A percentile compares a stretch with the other conserved stretches of the same genome.
These are phyloP conservation scores for Aspergillaceae sp. DNA, from an alignment of 2,329 filamentous ascomycete genomes.

Conservation along the genomic window DNA sequence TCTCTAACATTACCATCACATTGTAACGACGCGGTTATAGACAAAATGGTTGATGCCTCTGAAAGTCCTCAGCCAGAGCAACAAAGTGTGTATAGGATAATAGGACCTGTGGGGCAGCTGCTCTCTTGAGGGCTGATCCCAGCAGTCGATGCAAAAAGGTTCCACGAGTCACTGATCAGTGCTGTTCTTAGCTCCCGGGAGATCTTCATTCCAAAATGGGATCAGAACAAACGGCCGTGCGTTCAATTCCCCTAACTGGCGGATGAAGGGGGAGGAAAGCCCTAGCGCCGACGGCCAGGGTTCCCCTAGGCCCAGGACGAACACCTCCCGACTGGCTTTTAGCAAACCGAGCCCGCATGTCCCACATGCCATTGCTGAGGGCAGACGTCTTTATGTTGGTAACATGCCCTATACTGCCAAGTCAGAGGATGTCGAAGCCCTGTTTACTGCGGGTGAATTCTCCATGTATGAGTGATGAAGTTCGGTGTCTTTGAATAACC, in stretches of 20 bases:
- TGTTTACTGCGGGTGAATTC: constrained; percentile 38
- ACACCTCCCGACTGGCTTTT: constrained; percentile 24
- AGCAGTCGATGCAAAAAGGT: constrained; percentile 2
- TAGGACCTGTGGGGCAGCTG: constrained; percentile 7
- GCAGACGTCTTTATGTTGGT: constrained; percentile 45
- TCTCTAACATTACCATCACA: neutral
- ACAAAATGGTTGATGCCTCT: constrained; percentile 23
- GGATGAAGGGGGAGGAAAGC: constrained; percentile 30
- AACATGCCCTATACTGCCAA: constrained; percentile 50
- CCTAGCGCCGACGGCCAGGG: constrained; percentile 20
- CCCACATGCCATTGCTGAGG: constrained; percentile 31
- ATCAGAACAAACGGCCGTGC: constrained; percentile 29
- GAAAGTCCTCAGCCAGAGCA: constrained; percentile 21
- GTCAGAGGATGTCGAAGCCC: constrained; percentile 40
- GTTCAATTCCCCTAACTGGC: constrained; percentile 36
- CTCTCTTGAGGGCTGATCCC: constrained; percentile 10
- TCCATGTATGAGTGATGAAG: constrained; percentile 21
- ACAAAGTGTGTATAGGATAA: constrained; percentile 22
- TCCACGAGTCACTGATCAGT: constrained; percentile 10
- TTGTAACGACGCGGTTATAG: constrained; percentile 1
- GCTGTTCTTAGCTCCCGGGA: constrained; percentile 18
- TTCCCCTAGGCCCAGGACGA: constrained; percentile 19
- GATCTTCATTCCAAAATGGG: constrained; percentile 23
- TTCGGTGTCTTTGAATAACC: neutral
- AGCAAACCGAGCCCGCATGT: constrained; percentile 23